Base-by-base conservation (phyloP, 306 rosid species). In the Medicago ruthenica region DNA sequence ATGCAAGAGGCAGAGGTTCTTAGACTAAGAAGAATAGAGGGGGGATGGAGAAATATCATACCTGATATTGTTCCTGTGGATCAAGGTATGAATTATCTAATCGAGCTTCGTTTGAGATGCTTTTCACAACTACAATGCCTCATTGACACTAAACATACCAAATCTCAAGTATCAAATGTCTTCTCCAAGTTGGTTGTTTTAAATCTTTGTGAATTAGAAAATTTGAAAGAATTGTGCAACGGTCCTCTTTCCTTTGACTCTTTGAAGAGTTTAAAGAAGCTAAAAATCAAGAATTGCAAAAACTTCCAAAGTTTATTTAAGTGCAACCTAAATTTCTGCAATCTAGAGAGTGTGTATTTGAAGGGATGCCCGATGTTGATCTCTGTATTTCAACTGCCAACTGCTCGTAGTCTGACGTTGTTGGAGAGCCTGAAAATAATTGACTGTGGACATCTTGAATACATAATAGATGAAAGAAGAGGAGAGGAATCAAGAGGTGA, bases 221-320 rank as follows among this genome's bases (percentile, higher is more conserved):
- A 17, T 7, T 36, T 75, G 24, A 12, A 27, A 63, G 16, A 34
- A 50, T 51, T 63, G 9, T 63, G 4, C n/a, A 27, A 17, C 7
- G 63, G 79, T 48, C 24, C 68, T 9, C 0, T 39, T 13, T 60
- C 55, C 10, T 0, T 11, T 20, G 67, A 72, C 22, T 66, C 7
- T 10, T 1, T 76, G 6, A 6, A 6, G 9, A 22, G 13, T 59
- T 59, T 59, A 24, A 9, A 58, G 37, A 12, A 0, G 1, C 8
- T 57, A 13, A 0, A 0, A 0, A 31, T 77, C 0, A 0, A 0
- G 0, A 0, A 7, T 0, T 77, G 81, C 17, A 1, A 4, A 0
- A 4, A 16, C 2, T 12, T 71, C 7, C 3, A 7, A 48, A 18
- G 39, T 12, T 39, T 62, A 5, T 37, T 63, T n/a, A 13, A 78